Base-by-base conservation (phyloP, 2,329 filamentous ascomycete species). In the Westerdykella ornata region DNA sequence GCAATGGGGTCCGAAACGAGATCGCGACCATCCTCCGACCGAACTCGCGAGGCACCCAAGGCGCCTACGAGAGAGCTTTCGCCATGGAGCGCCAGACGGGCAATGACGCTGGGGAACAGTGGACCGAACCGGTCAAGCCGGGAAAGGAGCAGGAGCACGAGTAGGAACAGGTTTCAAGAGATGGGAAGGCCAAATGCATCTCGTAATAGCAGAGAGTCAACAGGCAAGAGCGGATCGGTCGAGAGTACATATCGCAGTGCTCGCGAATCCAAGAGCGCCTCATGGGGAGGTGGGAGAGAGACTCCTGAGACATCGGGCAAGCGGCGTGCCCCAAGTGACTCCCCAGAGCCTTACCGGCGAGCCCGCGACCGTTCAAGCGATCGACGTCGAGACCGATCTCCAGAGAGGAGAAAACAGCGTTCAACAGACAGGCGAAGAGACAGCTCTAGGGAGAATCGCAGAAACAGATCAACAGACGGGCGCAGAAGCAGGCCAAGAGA, bases 281-380 rank as follows among this genome's bases (percentile, higher is more conserved):
- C 47, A 26, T 26, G 8, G 22, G 4, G 22, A 26, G 12, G 22
- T 26, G 22, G 7, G 22, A 26, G 22, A 26, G 22, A 26, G 22
- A 8, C 22, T 26, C 12, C 22, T 33, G 16, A 3, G 31, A 33
- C 14, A 5, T 33, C 31, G 31, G 16, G 31, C 14, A 18, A 15
- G 31, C 31, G 16, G 22, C 22, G 22, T 9, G 22, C 22, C 9
- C 22, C 22, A 26, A 26, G 22, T 15, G 34, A 39, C 4, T 63
- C 61, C 11, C 57, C 54, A 26, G 54, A 58, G 39, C 59, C 61
- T 20, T 60, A 61, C 44, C 52, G 46, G 35, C 57, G 51, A 41
- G 50, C 52, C 26, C 51, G 45, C 26, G 52, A 45, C 7, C 37
- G 40, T 2, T 53, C 53, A 8, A 42, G 43, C 18, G 51, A 55